A percentile compares a stretch with the other conserved stretches of the same genome.
These are phyloP conservation scores for Hyaloscypha bicolor DNA, from an alignment of 495 filamentous ascomycete species.

Conservation along the genomic window DNA sequence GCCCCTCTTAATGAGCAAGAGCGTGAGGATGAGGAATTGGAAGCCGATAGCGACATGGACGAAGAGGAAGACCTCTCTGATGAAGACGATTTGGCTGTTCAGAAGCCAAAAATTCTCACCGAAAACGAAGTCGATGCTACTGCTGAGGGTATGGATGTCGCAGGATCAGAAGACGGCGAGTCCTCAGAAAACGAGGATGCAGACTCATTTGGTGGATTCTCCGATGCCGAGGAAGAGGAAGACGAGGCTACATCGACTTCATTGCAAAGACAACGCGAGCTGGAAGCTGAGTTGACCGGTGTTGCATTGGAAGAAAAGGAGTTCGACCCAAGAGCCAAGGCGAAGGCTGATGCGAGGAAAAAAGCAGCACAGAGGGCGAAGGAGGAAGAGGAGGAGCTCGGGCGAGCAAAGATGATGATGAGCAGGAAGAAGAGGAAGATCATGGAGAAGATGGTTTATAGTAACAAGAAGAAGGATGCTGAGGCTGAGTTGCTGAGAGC, in stretches of 20 bases:
- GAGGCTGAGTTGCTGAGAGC: constrained; percentile 72
- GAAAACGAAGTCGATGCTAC: constrained; percentile 45
- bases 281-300: constrained; percentile 82
- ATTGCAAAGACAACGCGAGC: constrained; percentile 77
- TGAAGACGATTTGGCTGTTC: constrained; percentile 35
- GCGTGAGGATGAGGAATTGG: constrained; percentile 75
- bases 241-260: constrained; percentile 50
- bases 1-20: constrained; percentile 78
- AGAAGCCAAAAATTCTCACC: constrained; percentile 35
- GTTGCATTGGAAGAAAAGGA: constrained; percentile 45
- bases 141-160: constrained; percentile 39
- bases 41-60: constrained; percentile 55
- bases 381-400: constrained; percentile 80
- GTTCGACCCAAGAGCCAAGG: constrained; percentile 57
- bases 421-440: constrained; percentile 88
- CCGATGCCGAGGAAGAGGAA: constrained; percentile 48
- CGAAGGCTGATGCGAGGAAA: constrained; percentile 63
- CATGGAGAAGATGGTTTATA: constrained; percentile 89
- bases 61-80: constrained; percentile 44
- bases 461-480: constrained; percentile 79
- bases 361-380: constrained; percentile 68
- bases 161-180: constrained; percentile 50
- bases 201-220: constrained; percentile 46
- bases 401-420: constrained; percentile 91
- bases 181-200: constrained; percentile 42